Evolutionary conservation across 805 yeast genomes (phyloP), one percentile per base, ranked within the genome.

Genomic region (Lipomyces yamadae): DNA sequence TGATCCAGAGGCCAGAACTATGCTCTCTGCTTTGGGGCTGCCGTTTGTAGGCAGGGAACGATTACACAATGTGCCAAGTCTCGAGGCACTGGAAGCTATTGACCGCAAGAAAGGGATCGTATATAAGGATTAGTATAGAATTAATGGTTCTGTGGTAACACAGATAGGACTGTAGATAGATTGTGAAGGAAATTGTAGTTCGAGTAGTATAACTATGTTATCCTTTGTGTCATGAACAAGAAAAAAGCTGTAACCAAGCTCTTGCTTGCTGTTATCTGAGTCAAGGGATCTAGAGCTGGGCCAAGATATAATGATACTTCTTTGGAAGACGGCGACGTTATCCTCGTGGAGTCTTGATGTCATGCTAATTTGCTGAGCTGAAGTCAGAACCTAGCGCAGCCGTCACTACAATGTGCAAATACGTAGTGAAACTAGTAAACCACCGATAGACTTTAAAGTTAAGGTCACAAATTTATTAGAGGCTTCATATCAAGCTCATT

Each of bases 1-100:
- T 29, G 98, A 93, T 76, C 86, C 87, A 39, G 95, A 91, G 74
- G 98, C 98, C 8, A 87, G 96, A 78, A 86, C 90, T 24, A 81
- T 94, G 72, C 80, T 94, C 68, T 89, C 96, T 76, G 89, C 91
- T 1, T 83, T 86, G 72, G 97, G 97, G 75, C 7, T 68, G 30
- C 69, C 66, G 37, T 68, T 68, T 55, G 29, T 50, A 29, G 71
- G 71, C 45, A 63, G 63, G 18, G 71, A 68, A 55, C 60, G 69
- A 45, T 63, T 65, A 53, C 60, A 61, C 45, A 48, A 64, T 53
- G 70, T 67, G 37, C 70, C 70, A 4, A 62, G 60, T 24, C n/a
- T 58, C 10, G 61, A 42, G 33, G 54, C 33, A 34, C 4, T 33
- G 24, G 30, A 52, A 24, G 58, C 29, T 7, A 33, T n/a, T 32